These are phyloP conservation scores for Leishmania guyanensis DNA, from an alignment of 208 protist species.

Conservation along the genomic window DNA sequence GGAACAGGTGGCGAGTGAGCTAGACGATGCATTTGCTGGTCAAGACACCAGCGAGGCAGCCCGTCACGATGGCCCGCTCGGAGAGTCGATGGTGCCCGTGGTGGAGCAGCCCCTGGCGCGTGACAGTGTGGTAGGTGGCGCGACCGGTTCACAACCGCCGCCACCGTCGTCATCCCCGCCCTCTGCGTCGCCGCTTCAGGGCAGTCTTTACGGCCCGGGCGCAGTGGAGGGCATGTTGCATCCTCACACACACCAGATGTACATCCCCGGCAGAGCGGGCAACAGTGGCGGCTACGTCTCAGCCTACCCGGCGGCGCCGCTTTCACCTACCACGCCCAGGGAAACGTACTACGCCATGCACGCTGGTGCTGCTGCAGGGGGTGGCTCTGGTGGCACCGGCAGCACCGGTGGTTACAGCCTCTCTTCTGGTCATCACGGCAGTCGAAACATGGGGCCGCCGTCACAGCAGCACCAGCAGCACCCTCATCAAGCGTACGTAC, in stretches of 20 bases:
- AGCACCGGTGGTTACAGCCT: neutral
- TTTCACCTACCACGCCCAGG: neutral
- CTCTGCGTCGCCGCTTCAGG: constrained; percentile 1
- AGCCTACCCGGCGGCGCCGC: neutral
- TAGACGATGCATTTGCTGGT: constrained; percentile 25
- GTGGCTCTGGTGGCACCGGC: constrained; percentile 1
- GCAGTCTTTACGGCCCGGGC: neutral
- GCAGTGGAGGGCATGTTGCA: constrained; percentile 1
- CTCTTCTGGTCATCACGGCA: constrained; percentile 7
- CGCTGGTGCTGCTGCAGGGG: neutral
- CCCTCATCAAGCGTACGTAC: constrained; percentile 11
- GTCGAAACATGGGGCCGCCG: neutral
- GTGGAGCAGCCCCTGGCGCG: neutral
- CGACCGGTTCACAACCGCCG: neutral
- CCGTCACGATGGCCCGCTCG: constrained; percentile 30
- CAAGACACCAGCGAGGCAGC: constrained; percentile 16
- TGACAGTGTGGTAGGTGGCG: neutral
- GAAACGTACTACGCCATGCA: constrained; percentile 27
- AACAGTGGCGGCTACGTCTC: constrained; percentile 11
- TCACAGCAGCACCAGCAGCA: constrained; percentile 11
- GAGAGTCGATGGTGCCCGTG: constrained; percentile 39
- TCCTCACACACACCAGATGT: neutral
- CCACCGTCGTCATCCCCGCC: constrained; percentile 6
- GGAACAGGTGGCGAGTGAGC: constrained; percentile 14
- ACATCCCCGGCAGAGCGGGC: neutral